These are phyloP conservation scores for Carex cristatella DNA, from an alignment of 176 grass and related monocot species.

Conservation along the genomic window DNA sequence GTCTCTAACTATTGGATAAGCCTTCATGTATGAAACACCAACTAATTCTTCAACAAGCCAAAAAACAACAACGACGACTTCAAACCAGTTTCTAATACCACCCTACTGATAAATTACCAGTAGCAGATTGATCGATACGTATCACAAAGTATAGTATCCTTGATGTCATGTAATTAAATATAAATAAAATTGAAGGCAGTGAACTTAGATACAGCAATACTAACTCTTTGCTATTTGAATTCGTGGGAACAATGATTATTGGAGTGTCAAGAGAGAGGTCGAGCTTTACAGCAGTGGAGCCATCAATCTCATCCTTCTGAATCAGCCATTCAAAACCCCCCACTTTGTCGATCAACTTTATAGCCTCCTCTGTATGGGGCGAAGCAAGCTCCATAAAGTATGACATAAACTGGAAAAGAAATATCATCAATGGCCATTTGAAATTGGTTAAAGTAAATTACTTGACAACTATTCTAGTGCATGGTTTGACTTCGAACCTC, in stretches of 20 bases:
- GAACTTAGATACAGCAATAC: constrained; percentile 14
- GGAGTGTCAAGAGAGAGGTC: constrained; percentile 92
- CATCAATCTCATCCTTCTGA: constrained; percentile 99
- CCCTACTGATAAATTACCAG: background rate
- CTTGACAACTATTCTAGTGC: background rate
- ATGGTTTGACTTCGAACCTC: background rate
- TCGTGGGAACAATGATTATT: constrained; percentile 88
- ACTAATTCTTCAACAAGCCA: background rate
- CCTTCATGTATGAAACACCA: background rate
- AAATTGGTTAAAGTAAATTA: background rate
- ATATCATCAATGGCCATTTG: background rate
- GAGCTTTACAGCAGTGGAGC: constrained; percentile 76
- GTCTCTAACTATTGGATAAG: background rate
- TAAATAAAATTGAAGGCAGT: background rate
- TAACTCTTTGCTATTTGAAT: constrained; percentile 85
- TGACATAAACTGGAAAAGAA: constrained; percentile 76
- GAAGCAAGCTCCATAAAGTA: constrained; percentile 99
- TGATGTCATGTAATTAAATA: background rate
- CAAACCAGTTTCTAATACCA: background rate
- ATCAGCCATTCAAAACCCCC: constrained; percentile 92
- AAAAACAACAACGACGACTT: background rate
- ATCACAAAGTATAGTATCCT: background rate
- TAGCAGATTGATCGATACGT: background rate
- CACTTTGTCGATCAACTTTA: constrained; percentile 95
- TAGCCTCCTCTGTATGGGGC: constrained; percentile 90